Base-by-base conservation (phyloP, 2,329 filamentous ascomycete species). In the Neopestalotiopsis sp. region DNA sequence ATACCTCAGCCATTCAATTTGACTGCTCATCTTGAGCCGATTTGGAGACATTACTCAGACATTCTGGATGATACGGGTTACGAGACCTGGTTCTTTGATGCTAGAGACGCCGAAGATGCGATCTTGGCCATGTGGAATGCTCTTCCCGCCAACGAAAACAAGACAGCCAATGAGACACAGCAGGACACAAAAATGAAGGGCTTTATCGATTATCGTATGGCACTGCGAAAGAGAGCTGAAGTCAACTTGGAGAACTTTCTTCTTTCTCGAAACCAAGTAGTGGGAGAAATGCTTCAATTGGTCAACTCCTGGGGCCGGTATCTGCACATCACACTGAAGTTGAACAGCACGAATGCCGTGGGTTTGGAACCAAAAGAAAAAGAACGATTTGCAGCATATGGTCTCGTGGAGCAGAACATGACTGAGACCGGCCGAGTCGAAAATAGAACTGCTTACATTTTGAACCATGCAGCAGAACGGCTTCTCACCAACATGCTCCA, bases 171-270 rank as follows among this genome's bases (percentile, higher is more conserved):
- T 66, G 45, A 28, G 28, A 56, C 5, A 57, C 30, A 66, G 53
- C 20, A 58, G n/a, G 10, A 57, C 32, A 66, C 30, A 30, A 20
- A 42, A 40, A 58, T 67, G 24, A 53, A 66, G 24, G 65, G 59
- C 13, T 42, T 45, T 20, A 67, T 67, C 42, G 68, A 69, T 24
- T 49, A 67, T 12, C 64, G 68, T 1, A 62, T 61, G n/a, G 64
- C 64, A 6, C 13, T 67, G 49, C 64, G 68, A 34, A 69, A 69
- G 59, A 42, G 68, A 13, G 65, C 68, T 32, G 68, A 69, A 45
- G 68, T 63, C 6, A 58, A 58, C 17, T 64, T 69, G n/a, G 68
- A 69, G 34, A 69, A 69, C 34, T 69, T 69, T 49, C 65, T 69
- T 2, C 30, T 38, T 1, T 38, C 42, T 20, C 56, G 67, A 6